Evolutionary conservation across 345 rosid genomes (phyloP).

Genomic region (Brassica cretica): DNA sequence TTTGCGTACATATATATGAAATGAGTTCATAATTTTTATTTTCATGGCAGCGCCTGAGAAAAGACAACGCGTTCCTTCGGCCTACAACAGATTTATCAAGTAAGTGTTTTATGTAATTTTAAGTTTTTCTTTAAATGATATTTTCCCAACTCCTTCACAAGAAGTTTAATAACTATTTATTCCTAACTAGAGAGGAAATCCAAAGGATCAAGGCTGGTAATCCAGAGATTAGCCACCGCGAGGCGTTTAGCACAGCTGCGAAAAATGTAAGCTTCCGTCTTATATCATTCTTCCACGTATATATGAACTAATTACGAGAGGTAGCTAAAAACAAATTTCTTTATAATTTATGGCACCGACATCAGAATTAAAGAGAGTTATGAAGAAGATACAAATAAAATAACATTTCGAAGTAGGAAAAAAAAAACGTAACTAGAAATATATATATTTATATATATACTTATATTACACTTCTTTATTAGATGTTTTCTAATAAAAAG

Average conservation of each 20-base stretch:
- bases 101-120: slow-evolving; percentile 28
- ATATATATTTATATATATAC: background rate
- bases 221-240: slow-evolving; percentile 95
- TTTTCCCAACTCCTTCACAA: background rate
- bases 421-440: background rate
- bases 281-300: background rate
- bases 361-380: slow-evolving; percentile 12
- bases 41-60: slow-evolving; percentile 82
- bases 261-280: slow-evolving; percentile 68
- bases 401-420: background rate
- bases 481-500: background rate
- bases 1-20: background rate
- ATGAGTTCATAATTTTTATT: background rate
- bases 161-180: background rate
- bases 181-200: slow-evolving; percentile 79
- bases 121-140: background rate
- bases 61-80: slow-evolving; percentile 97
- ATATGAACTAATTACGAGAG: background rate
- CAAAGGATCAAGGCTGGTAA: slow-evolving; percentile 95
- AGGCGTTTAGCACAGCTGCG: slow-evolving; percentile 98
- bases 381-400: slow-evolving; percentile 1
- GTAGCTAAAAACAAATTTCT: background rate
- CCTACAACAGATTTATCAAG: slow-evolving; percentile 97
- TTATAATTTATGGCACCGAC: background rate
- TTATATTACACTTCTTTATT: background rate